These are phyloP conservation scores for Stagonosporopsis rhizophila DNA, from an alignment of 2,329 filamentous ascomycete genomes.

Conservation along the genomic window DNA sequence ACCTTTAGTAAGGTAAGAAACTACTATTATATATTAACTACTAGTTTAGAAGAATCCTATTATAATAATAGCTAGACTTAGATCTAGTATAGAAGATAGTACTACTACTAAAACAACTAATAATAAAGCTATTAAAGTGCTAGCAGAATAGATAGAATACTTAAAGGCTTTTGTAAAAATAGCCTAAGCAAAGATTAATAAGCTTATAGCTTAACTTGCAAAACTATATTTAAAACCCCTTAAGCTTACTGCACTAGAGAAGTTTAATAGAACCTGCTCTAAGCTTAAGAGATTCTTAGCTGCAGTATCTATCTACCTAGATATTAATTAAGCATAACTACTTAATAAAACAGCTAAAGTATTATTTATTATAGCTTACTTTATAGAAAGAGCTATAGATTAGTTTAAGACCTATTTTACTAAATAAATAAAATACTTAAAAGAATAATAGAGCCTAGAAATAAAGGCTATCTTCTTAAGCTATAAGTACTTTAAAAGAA, in stretches of 20 bases:
- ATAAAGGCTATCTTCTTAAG: not conserved
- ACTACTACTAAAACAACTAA: not conserved
- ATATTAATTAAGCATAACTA: not conserved
- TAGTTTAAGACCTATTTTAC: constrained; percentile 1
- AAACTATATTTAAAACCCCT: not conserved
- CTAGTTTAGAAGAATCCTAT: not conserved
- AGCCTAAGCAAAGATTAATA: not conserved
- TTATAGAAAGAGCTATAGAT: too few species aligned
- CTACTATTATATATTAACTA: not conserved
- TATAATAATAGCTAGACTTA: not conserved
- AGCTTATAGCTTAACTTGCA: not conserved
- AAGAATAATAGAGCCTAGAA: not conserved
- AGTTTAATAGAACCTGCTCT: not conserved
- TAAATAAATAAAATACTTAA: not conserved
- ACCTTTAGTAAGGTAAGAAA: too few species aligned
- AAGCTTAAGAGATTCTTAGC: not conserved
- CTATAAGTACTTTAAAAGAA: too few species aligned
- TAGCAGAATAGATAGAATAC: not conserved
- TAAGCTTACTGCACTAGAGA: not conserved
- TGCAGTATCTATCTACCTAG: not conserved
- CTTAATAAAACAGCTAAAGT: too few species aligned
- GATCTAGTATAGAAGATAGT: not conserved
- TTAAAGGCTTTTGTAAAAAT: not conserved
- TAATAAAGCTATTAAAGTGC: not conserved
- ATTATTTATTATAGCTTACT: too few species aligned